Conservation (phyloP, 2,329 filamentous ascomycete species). For the Xylaria multiplex region DNA sequence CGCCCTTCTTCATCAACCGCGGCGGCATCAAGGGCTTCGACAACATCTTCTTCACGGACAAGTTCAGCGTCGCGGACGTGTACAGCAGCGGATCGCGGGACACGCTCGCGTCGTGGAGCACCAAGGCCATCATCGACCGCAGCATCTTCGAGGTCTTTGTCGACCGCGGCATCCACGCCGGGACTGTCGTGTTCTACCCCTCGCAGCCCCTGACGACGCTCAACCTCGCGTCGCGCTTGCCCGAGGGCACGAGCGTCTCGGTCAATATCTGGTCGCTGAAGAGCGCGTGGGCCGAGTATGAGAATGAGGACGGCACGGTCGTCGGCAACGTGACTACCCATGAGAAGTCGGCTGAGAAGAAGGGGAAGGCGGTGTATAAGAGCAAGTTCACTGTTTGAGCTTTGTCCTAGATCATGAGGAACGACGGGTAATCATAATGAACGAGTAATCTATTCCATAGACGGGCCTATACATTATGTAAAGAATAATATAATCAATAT, state of each 20-base stretch:
- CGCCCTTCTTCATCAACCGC: constrained; percentile 62
- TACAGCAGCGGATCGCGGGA: constrained; percentile 30
- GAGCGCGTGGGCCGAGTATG: constrained; percentile 50
- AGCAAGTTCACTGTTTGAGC: constrained; percentile 27
- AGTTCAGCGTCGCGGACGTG: constrained; percentile 53
- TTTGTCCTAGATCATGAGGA: not conserved
- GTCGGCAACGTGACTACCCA: constrained; percentile 42
- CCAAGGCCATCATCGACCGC: constrained; percentile 64
- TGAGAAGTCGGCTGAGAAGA: constrained; percentile 26
- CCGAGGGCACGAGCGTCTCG: constrained; percentile 49
- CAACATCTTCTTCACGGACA: constrained; percentile 65
- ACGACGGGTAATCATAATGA: too few species aligned
- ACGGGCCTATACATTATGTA: too few species aligned
- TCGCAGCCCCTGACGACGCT: constrained; percentile 53
- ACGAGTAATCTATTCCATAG: too few species aligned
- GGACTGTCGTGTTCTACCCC: constrained; percentile 63
- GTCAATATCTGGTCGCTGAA: constrained; percentile 50
- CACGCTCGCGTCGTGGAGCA: constrained; percentile 36
- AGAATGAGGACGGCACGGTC: constrained; percentile 43
- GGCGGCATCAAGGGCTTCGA: constrained; percentile 60
- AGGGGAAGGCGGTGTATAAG: constrained; percentile 39
- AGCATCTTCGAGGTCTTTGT: constrained; percentile 66
- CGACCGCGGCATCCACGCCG: constrained; percentile 60
- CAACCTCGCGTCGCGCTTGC: constrained; percentile 49
- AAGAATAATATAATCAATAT: too few species aligned